A percentile compares a stretch with the other conserved stretches of the same genome.
Evolutionary conservation across 768 basidiomycete species (phyloP).

Genomic region (Sutorius australiensis): DNA sequence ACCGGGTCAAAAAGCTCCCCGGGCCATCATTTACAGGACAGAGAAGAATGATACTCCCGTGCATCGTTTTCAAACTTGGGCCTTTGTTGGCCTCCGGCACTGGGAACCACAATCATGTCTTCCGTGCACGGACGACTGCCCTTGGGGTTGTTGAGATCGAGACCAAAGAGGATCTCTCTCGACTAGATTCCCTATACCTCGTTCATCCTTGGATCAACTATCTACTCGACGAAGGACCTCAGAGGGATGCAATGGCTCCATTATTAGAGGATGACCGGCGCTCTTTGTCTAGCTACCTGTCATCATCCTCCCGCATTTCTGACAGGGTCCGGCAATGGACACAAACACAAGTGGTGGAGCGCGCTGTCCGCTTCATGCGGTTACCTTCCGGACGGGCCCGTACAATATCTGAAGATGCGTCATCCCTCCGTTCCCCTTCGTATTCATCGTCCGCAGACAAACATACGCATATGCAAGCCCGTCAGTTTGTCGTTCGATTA

Average conservation of each 20-base stretch:
- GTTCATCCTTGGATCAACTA: neutral
- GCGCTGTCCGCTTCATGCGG: neutral
- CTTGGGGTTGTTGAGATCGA: neutral
- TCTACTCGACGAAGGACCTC: neutral
- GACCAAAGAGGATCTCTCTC: neutral
- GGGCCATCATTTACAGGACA: neutral
- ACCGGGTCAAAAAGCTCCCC: neutral
- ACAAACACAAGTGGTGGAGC: neutral
- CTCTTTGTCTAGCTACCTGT: neutral
- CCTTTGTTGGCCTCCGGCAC: neutral
- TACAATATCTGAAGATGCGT: neutral
- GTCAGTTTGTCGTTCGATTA: neutral
- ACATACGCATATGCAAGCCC: neutral
- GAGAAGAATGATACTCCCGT: conserved; percentile 8
- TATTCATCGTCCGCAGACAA: neutral
- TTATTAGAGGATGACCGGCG: too few relatives aligned
- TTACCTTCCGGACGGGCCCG: neutral
- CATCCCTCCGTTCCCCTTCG: too few relatives aligned
- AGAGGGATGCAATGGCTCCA: too few relatives aligned
- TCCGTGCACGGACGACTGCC: neutral
- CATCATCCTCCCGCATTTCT: neutral
- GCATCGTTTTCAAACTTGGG: conserved; percentile 4
- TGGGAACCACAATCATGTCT: neutral
- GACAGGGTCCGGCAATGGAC: too few relatives aligned
- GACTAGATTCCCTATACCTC: neutral